Evolutionary conservation across 2,329 filamentous ascomycete genomes (phyloP), one percentile per base, ranked within the genome.

Genomic region (Trichothecium roseum): DNA sequence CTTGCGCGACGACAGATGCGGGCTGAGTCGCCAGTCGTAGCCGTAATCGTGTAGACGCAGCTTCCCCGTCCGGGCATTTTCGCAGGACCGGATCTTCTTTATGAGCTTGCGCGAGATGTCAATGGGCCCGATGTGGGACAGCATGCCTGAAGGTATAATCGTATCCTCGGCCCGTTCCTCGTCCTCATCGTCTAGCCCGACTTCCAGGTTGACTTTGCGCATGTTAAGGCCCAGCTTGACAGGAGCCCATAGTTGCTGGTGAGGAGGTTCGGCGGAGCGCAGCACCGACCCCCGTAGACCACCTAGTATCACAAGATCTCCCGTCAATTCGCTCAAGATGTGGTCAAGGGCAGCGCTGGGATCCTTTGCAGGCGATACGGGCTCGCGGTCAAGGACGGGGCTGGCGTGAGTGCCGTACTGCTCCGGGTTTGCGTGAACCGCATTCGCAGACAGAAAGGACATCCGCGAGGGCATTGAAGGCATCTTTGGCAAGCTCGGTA

Each of bases 21-120:
- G 89, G 43, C 84, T 91, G 28, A 95, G 63, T 13, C 89, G 73
- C 89, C 89, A 96, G 58, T 96, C 89, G 49, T 94, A 96, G 14
- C 88, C 87, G 51, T 89, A 96, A 48, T 95, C 81, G 66, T 87
- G 87, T 1, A 94, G 72, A 32, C 86, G 71, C 5, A 95, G 62
- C 42, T 72, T 80, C 7, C 84, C 85, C 4, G 64, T 68, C 35
- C 73, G 70, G 2, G 74, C 77, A 48, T 93, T 93, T 10, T 85
- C 77, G 44, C 75, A 84, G 22, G 80, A 78, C 34, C 75, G 71
- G 15, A 94, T 57, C 37, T 81, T 78, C 52, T 84, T 88, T 56
- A 95, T 78, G 2, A 96, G 64, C 28, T 85, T 75, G 39, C 78
- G 79, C 4, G 84, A 85, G 39, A 95, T 88, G 54, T 96, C 89